Base-by-base conservation (phyloP, 1,284 basidiomycete genomes). In the Tilletia indica region DNA sequence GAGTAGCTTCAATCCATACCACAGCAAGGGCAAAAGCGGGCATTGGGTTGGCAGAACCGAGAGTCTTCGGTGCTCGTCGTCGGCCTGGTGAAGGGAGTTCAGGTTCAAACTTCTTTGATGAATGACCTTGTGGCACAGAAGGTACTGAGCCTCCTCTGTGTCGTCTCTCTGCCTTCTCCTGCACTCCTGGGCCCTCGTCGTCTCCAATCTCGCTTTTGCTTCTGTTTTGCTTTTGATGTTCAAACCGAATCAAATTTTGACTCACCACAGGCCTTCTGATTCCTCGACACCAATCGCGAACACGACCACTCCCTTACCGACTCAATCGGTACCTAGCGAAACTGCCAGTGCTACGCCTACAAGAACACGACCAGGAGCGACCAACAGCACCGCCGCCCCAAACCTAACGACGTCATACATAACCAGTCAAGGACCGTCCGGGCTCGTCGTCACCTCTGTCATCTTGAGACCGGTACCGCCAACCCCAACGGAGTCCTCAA, bases 401-500 rank as follows among this genome's bases (percentile, higher is more conserved):
- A 64, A 64, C 61, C 38, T 36, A 14, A 64, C 61, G 1, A 39
- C 8, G 14, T 64, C 39, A 3, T 16, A 14, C 36, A 64, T 34
- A 4, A 64, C 61, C 11, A 64, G 34, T 36, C 61, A 64, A 64
- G 61, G 61, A 3, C 36, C 61, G 6, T 36, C 9, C 6, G 61
- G 61, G 21, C 61, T 64, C 12, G 61, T 64, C 9, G 34, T 64
- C 12, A 64, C 61, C 61, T 64, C 61, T 14, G 61, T 64, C 14
- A 42, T 64, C 8, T 14, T 39, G 34, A 38, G n/a, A 63, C 58
- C 4, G 19, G 19, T 19, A n/a, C 61, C 14, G 19, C 61, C 16
- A 64, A 64, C 34, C 61, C 61, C 8, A 64, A 64, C 61, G 61
- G 61, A 1, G 61, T 64, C 3, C 38, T 64, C 12, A 64, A 64